These are phyloP conservation scores for Chytriomyces sp. DNA, from an alignment of 192 early-diverging fungal species.

Conservation along the genomic window DNA sequence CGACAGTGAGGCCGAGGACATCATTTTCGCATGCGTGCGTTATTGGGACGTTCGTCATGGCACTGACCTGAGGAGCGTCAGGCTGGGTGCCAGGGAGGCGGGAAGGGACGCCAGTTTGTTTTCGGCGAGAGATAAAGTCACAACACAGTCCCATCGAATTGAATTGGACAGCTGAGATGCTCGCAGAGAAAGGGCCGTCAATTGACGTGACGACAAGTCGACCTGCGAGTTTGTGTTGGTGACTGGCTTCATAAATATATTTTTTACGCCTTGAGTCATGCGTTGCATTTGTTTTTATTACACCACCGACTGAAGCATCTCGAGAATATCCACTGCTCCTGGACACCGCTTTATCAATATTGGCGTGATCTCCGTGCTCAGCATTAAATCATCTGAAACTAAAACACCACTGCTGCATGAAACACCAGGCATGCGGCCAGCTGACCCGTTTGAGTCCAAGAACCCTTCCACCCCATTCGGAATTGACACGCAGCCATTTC, in stretches of 20 bases:
- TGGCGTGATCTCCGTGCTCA: conserved; percentile 11
- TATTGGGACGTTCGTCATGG: not conserved
- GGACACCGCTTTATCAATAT: conserved; percentile 4
- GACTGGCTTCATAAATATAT: too few relatives aligned
- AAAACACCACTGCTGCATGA: not conserved
- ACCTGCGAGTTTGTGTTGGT: not conserved
- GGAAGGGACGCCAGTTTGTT: conserved; percentile 1
- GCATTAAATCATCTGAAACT: conserved; percentile 6
- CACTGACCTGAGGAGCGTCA: conserved; percentile 8
- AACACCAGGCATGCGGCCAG: not conserved
- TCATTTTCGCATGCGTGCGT: not conserved
- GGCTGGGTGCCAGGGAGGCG: not conserved
- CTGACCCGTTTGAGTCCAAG: not conserved
- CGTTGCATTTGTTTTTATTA: too few relatives aligned
- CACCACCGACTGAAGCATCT: not conserved
- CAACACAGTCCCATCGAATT: not conserved
- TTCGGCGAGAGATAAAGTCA: conserved; percentile 10
- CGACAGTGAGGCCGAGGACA: not conserved
- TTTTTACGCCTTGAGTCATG: too few relatives aligned
- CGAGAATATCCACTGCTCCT: conserved; percentile 13
- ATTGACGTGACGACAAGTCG: not conserved
- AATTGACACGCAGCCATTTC: not conserved
- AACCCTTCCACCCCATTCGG: not conserved
- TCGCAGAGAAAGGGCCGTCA: not conserved
- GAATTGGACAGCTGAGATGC: not conserved